phyloP scores from a whole-genome alignment of 306 rosid species.

The Alnus glutinosa region DNA sequence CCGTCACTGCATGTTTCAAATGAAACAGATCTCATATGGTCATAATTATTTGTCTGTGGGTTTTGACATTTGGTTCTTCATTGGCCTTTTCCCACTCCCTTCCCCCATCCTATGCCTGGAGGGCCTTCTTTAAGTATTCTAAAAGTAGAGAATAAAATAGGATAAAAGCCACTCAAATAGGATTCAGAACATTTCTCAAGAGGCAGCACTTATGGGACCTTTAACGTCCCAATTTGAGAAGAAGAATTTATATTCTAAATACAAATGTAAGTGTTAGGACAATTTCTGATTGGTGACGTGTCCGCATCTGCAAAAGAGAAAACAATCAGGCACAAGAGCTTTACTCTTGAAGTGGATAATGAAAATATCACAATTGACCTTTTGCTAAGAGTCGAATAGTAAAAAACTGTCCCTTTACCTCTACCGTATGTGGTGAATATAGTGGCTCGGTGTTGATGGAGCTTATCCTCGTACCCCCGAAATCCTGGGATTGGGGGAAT shows the following conservation, averaged over 20 bases:
- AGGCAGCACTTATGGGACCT: neutral
- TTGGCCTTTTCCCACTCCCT: neutral
- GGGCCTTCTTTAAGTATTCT: neutral
- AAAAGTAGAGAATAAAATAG: neutral
- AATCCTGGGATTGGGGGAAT: too few relatives aligned
- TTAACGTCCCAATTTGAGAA: neutral
- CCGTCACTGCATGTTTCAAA: neutral
- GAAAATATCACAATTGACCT: too few relatives aligned
- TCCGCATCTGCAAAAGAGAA: too few relatives aligned
- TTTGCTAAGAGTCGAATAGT: too few relatives aligned
- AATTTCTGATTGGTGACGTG: too few relatives aligned
- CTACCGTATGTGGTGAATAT: too few relatives aligned
- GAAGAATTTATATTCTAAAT: neutral
- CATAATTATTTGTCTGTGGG: neutral
- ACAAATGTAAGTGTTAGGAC: neutral
- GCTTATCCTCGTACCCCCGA: too few relatives aligned
- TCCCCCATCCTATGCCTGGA: neutral
- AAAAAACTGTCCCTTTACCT: too few relatives aligned
- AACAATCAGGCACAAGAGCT: too few relatives aligned
- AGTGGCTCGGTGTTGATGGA: too few relatives aligned
- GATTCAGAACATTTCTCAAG: neutral
- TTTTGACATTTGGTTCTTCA: neutral
- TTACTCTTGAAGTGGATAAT: too few relatives aligned
- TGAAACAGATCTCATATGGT: neutral
- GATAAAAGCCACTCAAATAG: neutral